Evolutionary conservation across 768 basidiomycete species (phyloP).

Genomic region (Imleria badia): DNA sequence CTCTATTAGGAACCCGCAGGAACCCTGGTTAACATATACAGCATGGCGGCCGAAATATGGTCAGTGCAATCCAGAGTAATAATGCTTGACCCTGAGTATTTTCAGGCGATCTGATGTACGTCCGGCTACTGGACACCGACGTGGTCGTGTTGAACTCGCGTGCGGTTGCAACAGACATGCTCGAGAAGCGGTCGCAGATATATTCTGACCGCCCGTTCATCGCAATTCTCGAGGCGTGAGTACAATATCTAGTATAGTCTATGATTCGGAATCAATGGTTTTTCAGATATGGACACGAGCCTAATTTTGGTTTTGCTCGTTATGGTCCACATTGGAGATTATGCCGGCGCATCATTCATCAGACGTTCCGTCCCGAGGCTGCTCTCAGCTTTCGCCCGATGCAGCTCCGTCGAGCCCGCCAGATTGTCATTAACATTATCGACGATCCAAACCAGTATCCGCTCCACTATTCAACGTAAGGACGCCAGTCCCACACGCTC

Average conservation of each 20-base stretch:
- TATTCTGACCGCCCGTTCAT: constrained; percentile 15
- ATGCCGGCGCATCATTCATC: constrained; percentile 10
- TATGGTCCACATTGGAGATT: constrained; percentile 3
- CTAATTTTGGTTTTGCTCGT: neutral
- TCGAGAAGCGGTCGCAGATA: constrained; percentile 14
- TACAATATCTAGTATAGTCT: neutral
- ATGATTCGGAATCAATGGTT: neutral
- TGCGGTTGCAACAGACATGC: neutral
- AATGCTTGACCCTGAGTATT: neutral
- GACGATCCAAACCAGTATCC: neutral
- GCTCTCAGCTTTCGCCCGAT: neutral
- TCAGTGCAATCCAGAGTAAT: neutral
- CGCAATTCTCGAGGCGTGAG: constrained; percentile 4
- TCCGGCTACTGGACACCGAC: constrained; percentile 1
- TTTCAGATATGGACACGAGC: constrained; percentile 6
- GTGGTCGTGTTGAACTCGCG: constrained; percentile 10
- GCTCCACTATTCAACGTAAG: neutral
- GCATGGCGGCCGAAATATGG: constrained; percentile 6
- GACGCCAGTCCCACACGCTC: neutral
- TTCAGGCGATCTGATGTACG: constrained; percentile 9
- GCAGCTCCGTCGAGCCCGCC: constrained; percentile 4
- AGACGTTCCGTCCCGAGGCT: constrained; percentile 3
- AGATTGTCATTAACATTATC: neutral
- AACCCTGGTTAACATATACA: constrained; percentile 8
- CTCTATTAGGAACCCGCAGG: neutral